Percentiles rank a stretch among this genome's conserved stretches.
Conservation (phyloP, 2,329 filamentous ascomycete species). For the Exophiala viscosa region DNA sequence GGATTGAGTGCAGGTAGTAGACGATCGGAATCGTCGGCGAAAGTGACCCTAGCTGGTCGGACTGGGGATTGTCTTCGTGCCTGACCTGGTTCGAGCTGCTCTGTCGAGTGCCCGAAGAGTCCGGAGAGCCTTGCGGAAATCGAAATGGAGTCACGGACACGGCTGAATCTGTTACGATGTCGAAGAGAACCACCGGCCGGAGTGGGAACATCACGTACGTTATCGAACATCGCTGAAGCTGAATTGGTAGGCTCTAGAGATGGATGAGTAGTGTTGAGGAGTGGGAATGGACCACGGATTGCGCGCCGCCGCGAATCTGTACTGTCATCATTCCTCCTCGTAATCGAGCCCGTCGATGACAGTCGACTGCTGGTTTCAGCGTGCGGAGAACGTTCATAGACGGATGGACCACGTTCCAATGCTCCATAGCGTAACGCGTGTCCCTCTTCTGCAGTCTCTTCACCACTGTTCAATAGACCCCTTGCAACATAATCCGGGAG, state of each 20-base stretch:
- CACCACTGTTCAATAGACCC: conserved; percentile 43
- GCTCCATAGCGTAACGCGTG: conserved; percentile 43
- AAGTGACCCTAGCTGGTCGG: conserved; percentile 31
- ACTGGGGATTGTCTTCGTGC: conserved; percentile 30
- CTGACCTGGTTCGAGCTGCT: conserved; percentile 29
- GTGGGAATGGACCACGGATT: conserved; percentile 38
- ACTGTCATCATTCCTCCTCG: conserved; percentile 13
- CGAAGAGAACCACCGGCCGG: conserved; percentile 27
- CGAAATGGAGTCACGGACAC: conserved; percentile 44
- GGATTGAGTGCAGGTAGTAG: conserved; percentile 36
- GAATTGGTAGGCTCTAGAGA: conserved; percentile 25
- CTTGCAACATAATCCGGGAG: conserved; percentile 46
- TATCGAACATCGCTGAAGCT: conserved; percentile 26
- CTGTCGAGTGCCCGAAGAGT: conserved; percentile 40
- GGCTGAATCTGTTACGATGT: conserved; percentile 35
- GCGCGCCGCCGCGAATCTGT: conserved; percentile 36
- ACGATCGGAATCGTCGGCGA: conserved; percentile 34
- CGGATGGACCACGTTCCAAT: conserved; percentile 33
- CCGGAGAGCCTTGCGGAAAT: conserved; percentile 39
- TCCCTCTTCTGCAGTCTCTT: conserved; percentile 45
- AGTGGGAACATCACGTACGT: conserved; percentile 24
- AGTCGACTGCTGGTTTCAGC: conserved; percentile 15
- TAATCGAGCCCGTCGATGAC: conserved; percentile 19
- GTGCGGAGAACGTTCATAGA: conserved; percentile 19
- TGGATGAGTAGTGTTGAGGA: conserved; percentile 35